These are phyloP conservation scores for Ascochyta pisi DNA, from an alignment of 2,329 filamentous ascomycete genomes.

Conservation along the genomic window DNA sequence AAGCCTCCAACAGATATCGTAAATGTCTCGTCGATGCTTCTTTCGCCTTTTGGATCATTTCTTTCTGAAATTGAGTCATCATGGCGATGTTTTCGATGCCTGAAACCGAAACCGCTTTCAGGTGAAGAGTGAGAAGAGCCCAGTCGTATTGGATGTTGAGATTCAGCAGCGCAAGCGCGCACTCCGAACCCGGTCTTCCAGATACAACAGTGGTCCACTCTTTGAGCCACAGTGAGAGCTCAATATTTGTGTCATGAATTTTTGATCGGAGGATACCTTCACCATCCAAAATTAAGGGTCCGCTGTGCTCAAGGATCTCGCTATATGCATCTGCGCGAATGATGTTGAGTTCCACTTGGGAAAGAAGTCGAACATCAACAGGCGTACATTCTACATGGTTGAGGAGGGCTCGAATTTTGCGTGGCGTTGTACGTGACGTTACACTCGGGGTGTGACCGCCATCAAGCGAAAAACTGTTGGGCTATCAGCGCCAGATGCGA, in stretches of 20 bases:
- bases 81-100: constrained; percentile 60
- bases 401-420: constrained; percentile 56
- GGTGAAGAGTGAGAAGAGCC: constrained; percentile 61
- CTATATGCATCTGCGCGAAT: constrained; percentile 45
- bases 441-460: constrained; percentile 55
- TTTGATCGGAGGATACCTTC: constrained; percentile 30
- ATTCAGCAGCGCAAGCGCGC: constrained; percentile 50
- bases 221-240: constrained; percentile 52
- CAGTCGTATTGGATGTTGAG: constrained; percentile 61
- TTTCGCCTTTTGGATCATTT: constrained; percentile 60
- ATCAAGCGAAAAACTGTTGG: constrained; percentile 52
- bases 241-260: constrained; percentile 32
- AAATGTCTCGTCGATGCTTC: constrained; percentile 60
- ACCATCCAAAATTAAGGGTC: constrained; percentile 19
- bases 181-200: constrained; percentile 18
- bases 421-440: constrained; percentile 44
- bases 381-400: constrained; percentile 53
- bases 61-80: constrained; percentile 58
- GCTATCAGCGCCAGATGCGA: background rate
- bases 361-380: constrained; percentile 60
- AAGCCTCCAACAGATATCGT: constrained; percentile 52
- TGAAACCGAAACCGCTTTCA: constrained; percentile 58
- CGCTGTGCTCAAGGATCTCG: constrained; percentile 23
- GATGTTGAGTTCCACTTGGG: constrained; percentile 60
- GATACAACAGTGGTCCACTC: constrained; percentile 44